Base-by-base conservation (phyloP, 2,329 filamentous ascomycete genomes). In the Colletotrichum sp. region DNA sequence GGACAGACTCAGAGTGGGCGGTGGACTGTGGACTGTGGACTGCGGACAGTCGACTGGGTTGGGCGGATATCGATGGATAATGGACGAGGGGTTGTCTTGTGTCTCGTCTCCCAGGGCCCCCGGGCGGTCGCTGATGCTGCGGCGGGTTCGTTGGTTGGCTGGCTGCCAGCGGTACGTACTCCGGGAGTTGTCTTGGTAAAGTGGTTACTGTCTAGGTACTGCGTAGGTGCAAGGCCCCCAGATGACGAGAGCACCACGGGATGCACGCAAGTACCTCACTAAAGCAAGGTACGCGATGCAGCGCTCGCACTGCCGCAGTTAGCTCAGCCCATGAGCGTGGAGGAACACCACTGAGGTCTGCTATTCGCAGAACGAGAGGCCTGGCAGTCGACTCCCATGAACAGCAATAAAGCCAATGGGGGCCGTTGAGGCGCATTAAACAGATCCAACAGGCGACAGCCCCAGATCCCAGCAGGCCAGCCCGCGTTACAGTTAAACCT, bases 271-370 rank as follows among this genome's bases (percentile, higher is more conserved):
- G 62, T 69, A 21, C 55, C 70, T 73, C 73, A 73, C 70, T 76
- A 76, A 76, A 49, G 73, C 64, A 76, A 75, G 73, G 73, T 63
- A 76, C 73, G 73, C 10, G 39, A 68, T 68, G 73, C 73, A 64
- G 63, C 32, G 44, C 44, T 57, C 64, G 64, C 70, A 65, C 73
- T 73, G 64, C 63, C 69, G 73, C 63, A 52, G 16, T 65, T 76
- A 76, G 70, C 69, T 68, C 24, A 49, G 15, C 30, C 39, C 26
- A 64, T 52, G 62, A 62, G 26, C 59, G 26, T 32, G 28, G 32
- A 64, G 60, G 60, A 39, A 34, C 55, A 30, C 16, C 5, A 1
- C 32, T 44, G 55, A 39, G 49, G 32, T n/a, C 52, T 60, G 30
- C 24, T 39, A 69, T 70, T 70, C 57, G 55, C 32, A 59, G 52